Evolutionary conservation across 257 asterid species (phyloP).

Genomic region (Leptodermis oblonga): DNA sequence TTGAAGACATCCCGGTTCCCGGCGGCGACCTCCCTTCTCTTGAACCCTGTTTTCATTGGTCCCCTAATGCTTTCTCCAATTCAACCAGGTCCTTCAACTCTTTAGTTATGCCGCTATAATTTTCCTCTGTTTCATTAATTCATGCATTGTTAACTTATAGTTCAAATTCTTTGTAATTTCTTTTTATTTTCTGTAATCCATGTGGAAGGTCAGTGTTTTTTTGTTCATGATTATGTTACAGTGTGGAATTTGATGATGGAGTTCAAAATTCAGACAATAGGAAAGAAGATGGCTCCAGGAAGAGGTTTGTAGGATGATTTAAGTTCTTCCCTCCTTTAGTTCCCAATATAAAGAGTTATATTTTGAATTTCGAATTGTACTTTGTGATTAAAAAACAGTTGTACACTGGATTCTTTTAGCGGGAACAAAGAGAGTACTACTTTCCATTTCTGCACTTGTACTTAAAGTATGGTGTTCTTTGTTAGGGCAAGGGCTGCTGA

Average conservation of each 20-base stretch:
- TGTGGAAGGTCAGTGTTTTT: not conserved
- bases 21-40: slow-evolving; percentile 29
- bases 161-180: not conserved
- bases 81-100: slow-evolving; percentile 29
- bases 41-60: slow-evolving; percentile 34
- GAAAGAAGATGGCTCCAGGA: slow-evolving; percentile 40
- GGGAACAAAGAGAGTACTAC: no score
- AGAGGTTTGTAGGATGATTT: slow-evolving; percentile 49
- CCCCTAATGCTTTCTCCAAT: slow-evolving; percentile 22
- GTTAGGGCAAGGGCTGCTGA: slow-evolving; percentile 39
- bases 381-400: not conserved
- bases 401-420: no score
- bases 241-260: slow-evolving; percentile 37
- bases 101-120: not conserved
- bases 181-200: not conserved
- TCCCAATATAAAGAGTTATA: not conserved
- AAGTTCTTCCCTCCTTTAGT: not conserved
- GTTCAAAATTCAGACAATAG: slow-evolving; percentile 27
- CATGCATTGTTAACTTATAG: no score
- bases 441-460: slow-evolving; percentile 1
- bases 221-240: slow-evolving; percentile 17
- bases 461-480: not conserved
- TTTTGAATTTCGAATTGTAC: not conserved
- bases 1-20: slow-evolving; percentile 37
- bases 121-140: not conserved